phyloP scores from a whole-genome alignment of 306 rosid genomes.

The Delonix regia region DNA sequence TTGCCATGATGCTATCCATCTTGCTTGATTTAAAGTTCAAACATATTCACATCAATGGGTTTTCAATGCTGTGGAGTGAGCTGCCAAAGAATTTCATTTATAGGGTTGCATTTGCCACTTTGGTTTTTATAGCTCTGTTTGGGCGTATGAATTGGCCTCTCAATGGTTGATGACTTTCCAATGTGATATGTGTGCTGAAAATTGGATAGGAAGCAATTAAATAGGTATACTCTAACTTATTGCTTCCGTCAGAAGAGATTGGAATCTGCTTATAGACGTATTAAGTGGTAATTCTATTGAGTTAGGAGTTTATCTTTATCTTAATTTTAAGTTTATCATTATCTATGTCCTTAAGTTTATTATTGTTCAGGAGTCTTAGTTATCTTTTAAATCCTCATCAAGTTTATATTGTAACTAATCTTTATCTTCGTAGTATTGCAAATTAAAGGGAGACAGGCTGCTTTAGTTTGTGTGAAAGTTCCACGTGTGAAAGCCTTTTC shows the following conservation, averaged over 20 bases:
- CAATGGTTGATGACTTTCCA: background rate
- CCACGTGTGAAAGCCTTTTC: too few species aligned
- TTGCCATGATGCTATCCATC: background rate
- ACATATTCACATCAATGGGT: background rate
- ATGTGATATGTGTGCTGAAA: background rate
- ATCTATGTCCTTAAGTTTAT: too few species aligned
- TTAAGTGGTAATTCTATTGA: too few species aligned
- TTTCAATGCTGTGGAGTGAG: background rate
- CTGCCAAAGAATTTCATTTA: background rate
- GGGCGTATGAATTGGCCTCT: background rate
- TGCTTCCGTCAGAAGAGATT: background rate
- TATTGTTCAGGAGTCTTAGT: too few species aligned
- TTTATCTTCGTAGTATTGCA: too few species aligned
- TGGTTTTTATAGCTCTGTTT: background rate
- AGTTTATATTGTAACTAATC: too few species aligned
- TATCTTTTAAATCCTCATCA: too few species aligned
- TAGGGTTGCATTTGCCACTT: background rate
- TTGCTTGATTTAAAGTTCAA: background rate
- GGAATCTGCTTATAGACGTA: too few species aligned
- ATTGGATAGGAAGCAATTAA: slow-evolving; percentile 4
- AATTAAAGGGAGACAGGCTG: too few species aligned
- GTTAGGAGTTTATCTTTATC: too few species aligned
- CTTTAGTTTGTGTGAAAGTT: too few species aligned
- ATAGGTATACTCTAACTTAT: background rate
- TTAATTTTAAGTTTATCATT: too few species aligned